These are phyloP conservation scores for Boletus barrowsii DNA, from an alignment of 768 basidiomycete species.

Conservation along the genomic window DNA sequence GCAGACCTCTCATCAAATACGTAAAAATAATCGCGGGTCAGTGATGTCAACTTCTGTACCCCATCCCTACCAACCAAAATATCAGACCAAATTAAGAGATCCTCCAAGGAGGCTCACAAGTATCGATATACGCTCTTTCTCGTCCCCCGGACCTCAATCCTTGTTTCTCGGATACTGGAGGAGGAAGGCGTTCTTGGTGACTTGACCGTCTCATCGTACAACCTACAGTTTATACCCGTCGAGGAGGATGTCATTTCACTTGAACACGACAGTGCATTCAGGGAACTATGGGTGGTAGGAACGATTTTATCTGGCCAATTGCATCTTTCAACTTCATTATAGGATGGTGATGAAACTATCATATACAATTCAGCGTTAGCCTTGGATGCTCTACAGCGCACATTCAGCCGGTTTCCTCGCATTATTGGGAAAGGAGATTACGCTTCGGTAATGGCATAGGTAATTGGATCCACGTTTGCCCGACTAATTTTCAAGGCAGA, in stretches of 20 bases:
- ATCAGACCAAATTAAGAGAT: conserved; percentile 88
- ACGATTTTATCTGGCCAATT: not conserved
- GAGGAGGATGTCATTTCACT: conserved; percentile 92
- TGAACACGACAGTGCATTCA: conserved; percentile 81
- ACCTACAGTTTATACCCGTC: conserved; percentile 90
- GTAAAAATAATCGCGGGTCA: conserved; percentile 90
- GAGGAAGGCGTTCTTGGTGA: conserved; percentile 99
- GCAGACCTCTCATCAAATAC: conserved; percentile 79
- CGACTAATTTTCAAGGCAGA: conserved; percentile 42
- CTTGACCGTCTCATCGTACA: conserved; percentile 80
- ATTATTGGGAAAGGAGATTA: conserved; percentile 92
- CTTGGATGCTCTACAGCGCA: conserved; percentile 73
- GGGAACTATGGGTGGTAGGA: conserved; percentile 88
- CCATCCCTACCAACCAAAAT: conserved; percentile 21
- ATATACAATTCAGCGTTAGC: conserved; percentile 89
- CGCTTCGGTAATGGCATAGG: conserved; percentile 53
- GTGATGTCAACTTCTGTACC: conserved; percentile 8
- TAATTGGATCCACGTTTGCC: not conserved
- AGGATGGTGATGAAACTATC: conserved; percentile 93
- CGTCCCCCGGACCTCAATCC: conserved; percentile 82
- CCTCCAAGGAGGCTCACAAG: conserved; percentile 66
- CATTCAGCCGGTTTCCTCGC: conserved; percentile 88
- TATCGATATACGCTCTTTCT: conserved; percentile 85
- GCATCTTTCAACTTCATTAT: not conserved
- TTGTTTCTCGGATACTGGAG: conserved; percentile 83